A percentile compares a stretch with the other conserved stretches of the same genome.
phyloP scores from a whole-genome alignment of 129 eudicot species.

The Saussurea involucrata region DNA sequence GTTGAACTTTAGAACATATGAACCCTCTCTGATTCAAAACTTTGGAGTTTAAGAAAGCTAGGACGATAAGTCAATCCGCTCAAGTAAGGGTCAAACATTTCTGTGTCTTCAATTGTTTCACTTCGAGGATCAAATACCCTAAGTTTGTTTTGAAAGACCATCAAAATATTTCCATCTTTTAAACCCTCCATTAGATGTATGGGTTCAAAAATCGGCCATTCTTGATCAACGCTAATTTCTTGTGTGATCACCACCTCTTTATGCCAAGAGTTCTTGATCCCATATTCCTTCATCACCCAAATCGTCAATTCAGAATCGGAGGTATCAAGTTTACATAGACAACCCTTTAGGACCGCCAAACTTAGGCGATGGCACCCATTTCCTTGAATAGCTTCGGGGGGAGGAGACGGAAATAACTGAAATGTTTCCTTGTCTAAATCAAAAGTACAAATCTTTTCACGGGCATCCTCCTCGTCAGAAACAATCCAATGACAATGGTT shows the following conservation, averaged over 20 bases:
- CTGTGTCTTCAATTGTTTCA: not conserved
- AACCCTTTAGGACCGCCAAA: slow-evolving; percentile 27
- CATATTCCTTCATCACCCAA: slow-evolving; percentile 62
- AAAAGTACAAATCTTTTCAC: not conserved
- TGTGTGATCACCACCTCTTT: slow-evolving; percentile 35
- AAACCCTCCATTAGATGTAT: slow-evolving; percentile 8
- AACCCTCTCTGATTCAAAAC: not conserved
- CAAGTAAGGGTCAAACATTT: not conserved
- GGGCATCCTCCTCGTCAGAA: not conserved
- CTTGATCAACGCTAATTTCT: slow-evolving; percentile 8
- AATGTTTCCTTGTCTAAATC: slow-evolving; percentile 6
- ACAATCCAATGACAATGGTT: slow-evolving; percentile 37
- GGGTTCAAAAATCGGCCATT: slow-evolving; percentile 15
- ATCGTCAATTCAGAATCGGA: slow-evolving; percentile 25
- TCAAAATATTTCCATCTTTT: slow-evolving; percentile 19
- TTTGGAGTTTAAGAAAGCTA: not conserved
- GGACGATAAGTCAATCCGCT: not conserved
- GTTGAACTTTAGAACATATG: not conserved
- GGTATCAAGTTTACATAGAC: slow-evolving; percentile 38
- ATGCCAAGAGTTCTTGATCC: slow-evolving; percentile 42
- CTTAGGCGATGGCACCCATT: not conserved
- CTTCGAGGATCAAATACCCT: not conserved
- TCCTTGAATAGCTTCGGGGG: not conserved
- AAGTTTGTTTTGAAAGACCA: too few species aligned
- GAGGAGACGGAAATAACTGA: slow-evolving; percentile 19